A percentile compares a stretch with the other conserved stretches of the same genome.
These are phyloP conservation scores for Cystoderma amianthinum DNA, from an alignment of 768 basidiomycete species.

Conservation along the genomic window DNA sequence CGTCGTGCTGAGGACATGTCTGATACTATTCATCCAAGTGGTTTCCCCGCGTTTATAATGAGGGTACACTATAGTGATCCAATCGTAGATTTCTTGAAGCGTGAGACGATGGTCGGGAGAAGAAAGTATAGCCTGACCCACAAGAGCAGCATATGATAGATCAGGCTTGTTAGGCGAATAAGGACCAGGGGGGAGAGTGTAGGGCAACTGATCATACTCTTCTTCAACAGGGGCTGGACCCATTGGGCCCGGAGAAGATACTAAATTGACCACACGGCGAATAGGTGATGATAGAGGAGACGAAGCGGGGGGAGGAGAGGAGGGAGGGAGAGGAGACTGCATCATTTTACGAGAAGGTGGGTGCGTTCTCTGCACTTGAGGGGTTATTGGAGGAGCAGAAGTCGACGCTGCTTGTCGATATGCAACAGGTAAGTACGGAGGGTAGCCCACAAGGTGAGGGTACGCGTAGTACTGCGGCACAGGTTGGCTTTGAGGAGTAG, in stretches of 20 bases:
- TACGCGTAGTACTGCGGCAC: slow-evolving; percentile 27
- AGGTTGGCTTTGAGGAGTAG: slow-evolving; percentile 16
- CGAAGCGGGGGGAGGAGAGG: slow-evolving; percentile 48
- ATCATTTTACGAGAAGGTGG: slow-evolving; percentile 20
- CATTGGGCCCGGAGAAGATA: slow-evolving; percentile 82
- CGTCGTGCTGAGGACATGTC: slow-evolving; percentile 94
- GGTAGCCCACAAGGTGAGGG: slow-evolving; percentile 30
- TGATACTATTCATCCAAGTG: slow-evolving; percentile 97
- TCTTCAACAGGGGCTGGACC: slow-evolving; percentile 55
- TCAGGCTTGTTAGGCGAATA: slow-evolving; percentile 78
- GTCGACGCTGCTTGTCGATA: slow-evolving; percentile 23
- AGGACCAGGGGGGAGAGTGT: slow-evolving; percentile 77
- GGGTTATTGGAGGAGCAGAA: slow-evolving; percentile 40
- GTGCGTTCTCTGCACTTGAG: slow-evolving; percentile 35
- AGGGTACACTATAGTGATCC: slow-evolving; percentile 91
- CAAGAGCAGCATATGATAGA: slow-evolving; percentile 89
- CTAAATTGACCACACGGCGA: slow-evolving; percentile 58
- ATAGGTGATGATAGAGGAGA: slow-evolving; percentile 63
- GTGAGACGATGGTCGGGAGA: slow-evolving; percentile 80
- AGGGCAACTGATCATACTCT: slow-evolving; percentile 63
- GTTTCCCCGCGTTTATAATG: slow-evolving; percentile 89
- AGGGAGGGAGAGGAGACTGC: slow-evolving; percentile 48
- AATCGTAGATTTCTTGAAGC: slow-evolving; percentile 94
- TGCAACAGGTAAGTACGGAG: slow-evolving; percentile 27
- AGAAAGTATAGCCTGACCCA: slow-evolving; percentile 90